Evolutionary conservation across 768 basidiomycete species (phyloP).

Genomic region (Pulveroboletus sp.): DNA sequence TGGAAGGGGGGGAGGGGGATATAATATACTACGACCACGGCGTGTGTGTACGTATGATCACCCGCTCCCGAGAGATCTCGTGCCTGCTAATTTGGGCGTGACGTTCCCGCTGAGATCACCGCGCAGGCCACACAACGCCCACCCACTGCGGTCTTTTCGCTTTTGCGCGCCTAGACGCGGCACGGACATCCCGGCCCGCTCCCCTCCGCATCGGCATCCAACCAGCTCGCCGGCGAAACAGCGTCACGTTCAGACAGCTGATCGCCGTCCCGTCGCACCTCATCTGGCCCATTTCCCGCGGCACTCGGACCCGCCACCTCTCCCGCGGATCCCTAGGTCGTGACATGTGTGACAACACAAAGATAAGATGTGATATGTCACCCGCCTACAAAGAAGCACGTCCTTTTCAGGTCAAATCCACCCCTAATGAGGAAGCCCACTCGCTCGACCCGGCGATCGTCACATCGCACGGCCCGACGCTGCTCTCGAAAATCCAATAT

Average conservation of each 20-base stretch:
- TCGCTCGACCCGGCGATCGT: conserved; percentile 28
- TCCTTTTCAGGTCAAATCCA: conserved; percentile 28
- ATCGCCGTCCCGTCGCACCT: conserved; percentile 23
- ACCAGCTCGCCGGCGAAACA: too few relatives aligned
- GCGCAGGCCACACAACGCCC: conserved; percentile 1
- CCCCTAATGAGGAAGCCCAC: conserved; percentile 33
- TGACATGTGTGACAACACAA: conserved; percentile 22
- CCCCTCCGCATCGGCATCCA: not conserved
- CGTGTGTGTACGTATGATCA: conserved; percentile 9
- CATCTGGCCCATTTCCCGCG: conserved; percentile 11
- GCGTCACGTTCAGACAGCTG: conserved; percentile 19
- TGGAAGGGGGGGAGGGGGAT: conserved; percentile 12
- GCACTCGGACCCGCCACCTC: conserved; percentile 11
- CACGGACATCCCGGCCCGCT: conserved; percentile 2
- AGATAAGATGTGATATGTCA: conserved; percentile 22
- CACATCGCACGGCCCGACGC: conserved; percentile 23
- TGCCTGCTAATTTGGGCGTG: conserved; percentile 1
- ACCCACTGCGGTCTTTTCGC: conserved; percentile 3
- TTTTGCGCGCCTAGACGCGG: too few relatives aligned
- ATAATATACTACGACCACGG: too few relatives aligned
- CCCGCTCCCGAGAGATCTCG: conserved; percentile 1
- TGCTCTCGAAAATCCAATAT: conserved; percentile 31
- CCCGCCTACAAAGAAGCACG: conserved; percentile 26
- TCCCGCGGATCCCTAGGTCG: not conserved
- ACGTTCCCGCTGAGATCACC: conserved; percentile 5